Evolutionary conservation across 2,329 filamentous ascomycete species (phyloP), one percentile per base, ranked within the genome.

Genomic region (Teratosphaeriaceae sp.): DNA sequence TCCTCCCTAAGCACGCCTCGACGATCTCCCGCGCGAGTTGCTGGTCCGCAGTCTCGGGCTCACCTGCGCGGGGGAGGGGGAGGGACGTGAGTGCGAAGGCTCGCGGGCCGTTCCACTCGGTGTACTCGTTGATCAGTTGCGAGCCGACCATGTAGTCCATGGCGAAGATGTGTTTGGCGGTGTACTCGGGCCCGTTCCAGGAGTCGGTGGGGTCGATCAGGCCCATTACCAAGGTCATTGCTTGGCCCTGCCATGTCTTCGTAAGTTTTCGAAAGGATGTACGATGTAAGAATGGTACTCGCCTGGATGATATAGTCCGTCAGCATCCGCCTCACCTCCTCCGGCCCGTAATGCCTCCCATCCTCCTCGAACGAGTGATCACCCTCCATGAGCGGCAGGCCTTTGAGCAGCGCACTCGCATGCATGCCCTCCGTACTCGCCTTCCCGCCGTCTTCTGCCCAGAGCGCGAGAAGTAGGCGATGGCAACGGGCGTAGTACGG

Each of bases 201-300:
- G 56, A 62, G 22, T 67, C 69, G 22, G 71, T 67, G 2, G 67
- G 61, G 46, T 79, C 75, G 0, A 76, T 53, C 4, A 74, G 66
- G 2, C 71, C 68, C 69, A 76, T 70, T 1, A 72, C 74, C 58
- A 73, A 60, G 5, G 65, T 67, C 48, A 76, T 67, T 2, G 65
- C 72, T 46, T 78, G 74, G 2, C 73, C 75, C 47, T 80, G 75
- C n/a, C n/a, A n/a, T n/a, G n/a, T n/a, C n/a, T n/a, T n/a, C n/a
- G n/a, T n/a, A n/a, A n/a, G n/a, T n/a, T n/a, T n/a, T n/a, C n/a
- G n/a, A n/a, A n/a, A n/a, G n/a, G n/a, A n/a, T n/a, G n/a, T n/a
- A n/a, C n/a, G n/a, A n/a, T n/a, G n/a, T n/a, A n/a, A n/a, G n/a
- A n/a, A n/a, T n/a, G n/a, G n/a, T n/a, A 30, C 27, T 4, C 15